Percentiles rank a stretch among this genome's conserved stretches.
Conservation (phyloP, 2,329 filamentous ascomycete species). For the Colletotrichum melonis region DNA sequence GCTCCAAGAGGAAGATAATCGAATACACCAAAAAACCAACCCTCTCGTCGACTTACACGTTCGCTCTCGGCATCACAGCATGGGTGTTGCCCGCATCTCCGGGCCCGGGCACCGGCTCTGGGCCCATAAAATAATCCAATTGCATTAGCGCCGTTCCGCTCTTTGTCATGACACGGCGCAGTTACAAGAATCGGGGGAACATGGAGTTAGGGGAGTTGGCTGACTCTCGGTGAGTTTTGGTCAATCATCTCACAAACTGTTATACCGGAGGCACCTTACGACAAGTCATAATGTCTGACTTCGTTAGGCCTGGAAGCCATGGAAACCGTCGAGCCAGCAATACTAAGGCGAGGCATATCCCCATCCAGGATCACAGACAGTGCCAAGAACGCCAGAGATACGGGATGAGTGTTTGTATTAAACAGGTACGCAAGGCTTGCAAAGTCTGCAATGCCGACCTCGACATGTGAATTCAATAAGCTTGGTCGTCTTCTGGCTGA, state of each 20-base stretch:
- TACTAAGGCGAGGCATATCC: neutral
- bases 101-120: neutral
- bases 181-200: neutral
- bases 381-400: neutral
- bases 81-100: neutral
- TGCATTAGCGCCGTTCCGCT: slow-evolving; percentile 9
- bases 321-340: too few species aligned
- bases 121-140: slow-evolving; percentile 13
- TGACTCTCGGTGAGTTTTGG: slow-evolving; percentile 33
- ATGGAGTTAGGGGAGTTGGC: slow-evolving; percentile 43
- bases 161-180: neutral
- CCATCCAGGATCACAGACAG: neutral
- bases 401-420: too few species aligned
- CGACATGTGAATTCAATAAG: too few species aligned
- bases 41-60: neutral
- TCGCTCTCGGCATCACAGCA: neutral
- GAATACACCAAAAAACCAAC: neutral
- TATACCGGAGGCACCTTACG: neutral
- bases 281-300: too few species aligned
- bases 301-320: neutral
- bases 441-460: too few species aligned
- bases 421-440: too few species aligned
- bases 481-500: neutral
- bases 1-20: neutral
- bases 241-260: neutral